Evolutionary conservation across 768 basidiomycete genomes (phyloP).

Genomic region (Russula earlei): DNA sequence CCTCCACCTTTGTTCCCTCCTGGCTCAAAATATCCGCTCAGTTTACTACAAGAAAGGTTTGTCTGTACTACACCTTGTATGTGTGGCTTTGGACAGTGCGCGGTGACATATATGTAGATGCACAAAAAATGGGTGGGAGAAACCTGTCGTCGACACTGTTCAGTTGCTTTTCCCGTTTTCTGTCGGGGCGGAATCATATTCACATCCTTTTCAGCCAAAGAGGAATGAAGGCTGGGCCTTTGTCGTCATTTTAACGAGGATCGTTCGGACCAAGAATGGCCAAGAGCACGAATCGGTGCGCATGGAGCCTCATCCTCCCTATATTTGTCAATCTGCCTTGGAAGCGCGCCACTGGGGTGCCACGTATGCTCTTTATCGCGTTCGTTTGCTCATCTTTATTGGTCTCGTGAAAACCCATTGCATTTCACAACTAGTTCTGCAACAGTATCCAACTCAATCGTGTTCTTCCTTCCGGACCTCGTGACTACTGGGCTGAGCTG

Average conservation of each 20-base stretch:
- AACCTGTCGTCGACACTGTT: slow-evolving; percentile 71
- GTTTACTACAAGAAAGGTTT: slow-evolving; percentile 70
- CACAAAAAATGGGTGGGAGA: slow-evolving; percentile 86
- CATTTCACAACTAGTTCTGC: slow-evolving; percentile 44
- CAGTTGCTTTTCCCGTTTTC: slow-evolving; percentile 16
- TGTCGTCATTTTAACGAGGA: slow-evolving; percentile 50
- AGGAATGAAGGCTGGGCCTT: slow-evolving; percentile 51
- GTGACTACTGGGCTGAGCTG: slow-evolving; percentile 81
- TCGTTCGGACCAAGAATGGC: slow-evolving; percentile 57
- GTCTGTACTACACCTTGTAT: not conserved
- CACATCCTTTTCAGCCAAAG: slow-evolving; percentile 33
- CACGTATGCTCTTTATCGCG: slow-evolving; percentile 78
- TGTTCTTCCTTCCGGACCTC: slow-evolving; percentile 72
- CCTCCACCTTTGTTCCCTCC: slow-evolving; percentile 57
- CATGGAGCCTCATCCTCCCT: slow-evolving; percentile 65
- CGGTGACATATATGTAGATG: slow-evolving; percentile 40
- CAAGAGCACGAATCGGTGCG: slow-evolving; percentile 53
- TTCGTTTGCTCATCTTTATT: slow-evolving; percentile 34
- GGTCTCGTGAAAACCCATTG: slow-evolving; percentile 22
- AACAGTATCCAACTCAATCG: slow-evolving; percentile 65
- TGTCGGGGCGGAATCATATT: not conserved
- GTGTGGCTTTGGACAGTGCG: not conserved
- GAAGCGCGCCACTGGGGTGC: slow-evolving; percentile 92
- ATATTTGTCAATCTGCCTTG: slow-evolving; percentile 52
- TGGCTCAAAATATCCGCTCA: slow-evolving; percentile 78